Conservation (phyloP, 176 grass and related monocot genomes). For the Carex pumila region DNA sequence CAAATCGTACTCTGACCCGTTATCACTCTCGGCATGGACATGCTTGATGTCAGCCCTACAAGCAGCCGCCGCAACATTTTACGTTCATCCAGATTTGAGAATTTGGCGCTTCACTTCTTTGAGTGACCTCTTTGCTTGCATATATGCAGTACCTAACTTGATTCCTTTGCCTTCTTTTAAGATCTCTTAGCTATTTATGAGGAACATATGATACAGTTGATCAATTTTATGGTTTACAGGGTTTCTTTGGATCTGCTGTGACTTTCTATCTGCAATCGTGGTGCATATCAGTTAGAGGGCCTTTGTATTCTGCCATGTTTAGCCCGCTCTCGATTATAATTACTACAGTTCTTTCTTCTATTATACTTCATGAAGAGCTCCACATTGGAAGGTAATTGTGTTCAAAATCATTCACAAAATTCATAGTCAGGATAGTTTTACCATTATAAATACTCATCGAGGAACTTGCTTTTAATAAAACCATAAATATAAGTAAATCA, state of each 20-base stretch:
- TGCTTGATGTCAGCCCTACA: constrained; percentile 52
- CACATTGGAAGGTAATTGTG: constrained; percentile 48
- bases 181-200: too few species aligned
- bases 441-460: neutral
- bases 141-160: constrained; percentile 40
- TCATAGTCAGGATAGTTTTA: neutral
- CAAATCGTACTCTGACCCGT: constrained; percentile 48
- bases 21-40: constrained; percentile 53
- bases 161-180: neutral
- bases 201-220: too few species aligned
- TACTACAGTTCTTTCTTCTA: constrained; percentile 30
- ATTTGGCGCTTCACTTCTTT: constrained; percentile 46
- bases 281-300: constrained; percentile 46
- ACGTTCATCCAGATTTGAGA: constrained; percentile 16
- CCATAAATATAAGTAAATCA: too few species aligned
- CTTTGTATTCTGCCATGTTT: constrained; percentile 75
- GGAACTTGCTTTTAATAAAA: too few species aligned
- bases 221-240: too few species aligned
- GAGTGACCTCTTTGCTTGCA: constrained; percentile 27
- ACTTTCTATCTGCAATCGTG: constrained; percentile 63
- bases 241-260: too few species aligned
- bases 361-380: constrained; percentile 42
- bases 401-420: neutral
- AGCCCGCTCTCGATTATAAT: constrained; percentile 47
- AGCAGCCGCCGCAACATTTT: constrained; percentile 29